A percentile compares a stretch with the other conserved stretches of the same genome.
Evolutionary conservation across 495 filamentous ascomycete genomes (phyloP).

Genomic region (Cenococcum geophilum): DNA sequence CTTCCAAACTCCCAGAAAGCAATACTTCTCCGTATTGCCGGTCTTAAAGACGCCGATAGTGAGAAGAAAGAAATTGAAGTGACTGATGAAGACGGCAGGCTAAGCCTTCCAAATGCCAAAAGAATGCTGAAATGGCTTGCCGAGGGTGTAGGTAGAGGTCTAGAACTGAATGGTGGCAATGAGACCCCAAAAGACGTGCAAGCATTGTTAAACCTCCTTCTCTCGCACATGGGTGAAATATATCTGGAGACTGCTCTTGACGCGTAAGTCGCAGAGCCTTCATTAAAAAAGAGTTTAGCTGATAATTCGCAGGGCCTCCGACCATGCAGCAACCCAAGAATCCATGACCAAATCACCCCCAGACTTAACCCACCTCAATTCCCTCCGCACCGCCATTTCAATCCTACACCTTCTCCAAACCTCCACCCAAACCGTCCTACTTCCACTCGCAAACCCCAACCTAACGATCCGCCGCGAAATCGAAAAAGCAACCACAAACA

Average conservation of each 20-base stretch:
- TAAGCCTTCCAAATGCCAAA: constrained; percentile 80
- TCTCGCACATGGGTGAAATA: constrained; percentile 84
- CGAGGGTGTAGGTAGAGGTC: constrained; percentile 84
- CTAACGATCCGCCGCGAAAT: constrained; percentile 84
- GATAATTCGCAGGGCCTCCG: constrained; percentile 48
- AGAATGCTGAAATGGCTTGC: constrained; percentile 97
- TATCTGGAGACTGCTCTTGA: constrained; percentile 94
- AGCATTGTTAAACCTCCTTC: constrained; percentile 75
- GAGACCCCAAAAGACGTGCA: constrained; percentile 93
- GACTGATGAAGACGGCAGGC: constrained; percentile 75
- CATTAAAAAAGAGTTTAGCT: background rate
- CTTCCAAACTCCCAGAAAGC: constrained; percentile 74
- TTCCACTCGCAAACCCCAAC: constrained; percentile 79
- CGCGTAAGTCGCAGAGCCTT: constrained; percentile 44
- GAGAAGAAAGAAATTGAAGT: constrained; percentile 71
- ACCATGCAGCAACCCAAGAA: constrained; percentile 69
- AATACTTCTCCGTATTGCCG: constrained; percentile 79
- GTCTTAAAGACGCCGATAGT: constrained; percentile 52
- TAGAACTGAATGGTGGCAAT: constrained; percentile 77
- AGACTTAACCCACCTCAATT: constrained; percentile 75
- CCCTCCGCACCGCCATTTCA: constrained; percentile 72
- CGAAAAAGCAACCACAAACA: constrained; percentile 71
- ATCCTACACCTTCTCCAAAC: constrained; percentile 89
- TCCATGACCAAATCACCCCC: constrained; percentile 67
- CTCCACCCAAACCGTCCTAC: constrained; percentile 83